phyloP scores from a whole-genome alignment of 768 basidiomycete genomes.

The Lentinula detonsa region DNA sequence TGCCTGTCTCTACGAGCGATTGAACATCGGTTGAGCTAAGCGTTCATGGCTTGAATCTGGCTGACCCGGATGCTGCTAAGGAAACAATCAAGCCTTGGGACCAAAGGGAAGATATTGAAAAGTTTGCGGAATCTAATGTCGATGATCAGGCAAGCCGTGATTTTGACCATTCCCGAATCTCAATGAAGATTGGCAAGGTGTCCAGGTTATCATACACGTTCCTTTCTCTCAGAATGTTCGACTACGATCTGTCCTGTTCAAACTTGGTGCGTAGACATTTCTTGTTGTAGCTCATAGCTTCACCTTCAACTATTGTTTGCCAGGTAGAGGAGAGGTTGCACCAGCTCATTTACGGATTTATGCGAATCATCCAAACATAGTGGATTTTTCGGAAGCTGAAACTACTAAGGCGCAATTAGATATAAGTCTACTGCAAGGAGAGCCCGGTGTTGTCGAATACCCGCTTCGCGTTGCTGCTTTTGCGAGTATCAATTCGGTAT shows the following conservation, averaged over 20 bases:
- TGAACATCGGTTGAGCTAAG: slow-evolving; percentile 31
- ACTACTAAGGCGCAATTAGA: slow-evolving; percentile 62
- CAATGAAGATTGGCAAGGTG: slow-evolving; percentile 9
- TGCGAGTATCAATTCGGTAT: slow-evolving; percentile 64
- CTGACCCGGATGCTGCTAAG: slow-evolving; percentile 76
- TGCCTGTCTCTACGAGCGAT: neutral
- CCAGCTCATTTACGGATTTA: slow-evolving; percentile 74
- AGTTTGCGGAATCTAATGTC: slow-evolving; percentile 71
- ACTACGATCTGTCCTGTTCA: slow-evolving; percentile 67
- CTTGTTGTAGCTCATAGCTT: slow-evolving; percentile 2
- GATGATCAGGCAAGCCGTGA: slow-evolving; percentile 65
- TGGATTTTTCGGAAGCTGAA: slow-evolving; percentile 76
- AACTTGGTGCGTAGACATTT: slow-evolving; percentile 51
- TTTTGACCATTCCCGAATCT: neutral
- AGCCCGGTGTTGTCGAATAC: slow-evolving; percentile 66
- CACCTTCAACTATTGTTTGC: slow-evolving; percentile 1
- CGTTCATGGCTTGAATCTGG: slow-evolving; percentile 76
- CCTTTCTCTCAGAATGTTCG: slow-evolving; percentile 78
- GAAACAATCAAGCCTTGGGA: slow-evolving; percentile 80
- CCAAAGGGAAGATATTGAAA: slow-evolving; percentile 59
- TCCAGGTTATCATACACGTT: slow-evolving; percentile 73
- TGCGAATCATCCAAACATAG: slow-evolving; percentile 66
- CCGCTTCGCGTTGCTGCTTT: slow-evolving; percentile 74
- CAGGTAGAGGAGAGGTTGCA: slow-evolving; percentile 73
- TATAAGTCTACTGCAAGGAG: slow-evolving; percentile 66